Evolutionary conservation across 148 eudicot species (phyloP).

Genomic region (Oxyria digyna): DNA sequence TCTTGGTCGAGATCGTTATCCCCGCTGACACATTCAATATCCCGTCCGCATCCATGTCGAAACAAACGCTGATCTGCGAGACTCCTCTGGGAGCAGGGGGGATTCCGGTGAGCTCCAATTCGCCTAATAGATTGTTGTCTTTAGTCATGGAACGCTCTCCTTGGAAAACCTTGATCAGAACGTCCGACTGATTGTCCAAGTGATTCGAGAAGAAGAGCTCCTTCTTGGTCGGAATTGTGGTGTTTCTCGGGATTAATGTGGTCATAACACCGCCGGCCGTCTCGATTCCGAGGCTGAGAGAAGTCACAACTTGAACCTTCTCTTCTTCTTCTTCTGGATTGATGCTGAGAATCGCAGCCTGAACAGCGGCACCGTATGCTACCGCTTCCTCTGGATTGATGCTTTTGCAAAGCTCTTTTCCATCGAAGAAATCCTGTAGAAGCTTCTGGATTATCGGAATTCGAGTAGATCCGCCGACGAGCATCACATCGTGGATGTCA

Average conservation of each 20-base stretch:
- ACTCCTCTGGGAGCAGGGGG: not conserved
- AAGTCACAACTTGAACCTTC: not conserved
- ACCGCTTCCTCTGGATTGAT: constrained; percentile 6
- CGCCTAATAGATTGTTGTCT: not conserved
- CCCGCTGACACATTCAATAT: not conserved
- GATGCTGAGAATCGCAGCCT: not conserved
- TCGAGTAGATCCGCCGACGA: constrained; percentile 2
- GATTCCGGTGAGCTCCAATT: not conserved
- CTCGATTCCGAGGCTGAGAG: not conserved
- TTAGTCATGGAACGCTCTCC: not conserved
- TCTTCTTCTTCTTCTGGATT: not conserved
- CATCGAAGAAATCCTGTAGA: not conserved
- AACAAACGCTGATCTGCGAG: not conserved
- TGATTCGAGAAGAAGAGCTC: not conserved
- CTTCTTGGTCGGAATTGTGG: not conserved
- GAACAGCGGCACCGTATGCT: not conserved
- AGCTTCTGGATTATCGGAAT: constrained; percentile 1
- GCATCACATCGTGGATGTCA: not conserved
- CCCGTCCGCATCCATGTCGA: not conserved
- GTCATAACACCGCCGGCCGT: not conserved
- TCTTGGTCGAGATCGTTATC: not conserved
- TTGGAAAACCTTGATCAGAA: not conserved
- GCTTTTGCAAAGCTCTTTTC: constrained; percentile 3
- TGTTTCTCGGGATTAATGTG: not conserved
- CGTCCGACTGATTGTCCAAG: not conserved